These are phyloP conservation scores for Talaromyces sp. DNA, from an alignment of 2,329 filamentous ascomycete species.

Conservation along the genomic window DNA sequence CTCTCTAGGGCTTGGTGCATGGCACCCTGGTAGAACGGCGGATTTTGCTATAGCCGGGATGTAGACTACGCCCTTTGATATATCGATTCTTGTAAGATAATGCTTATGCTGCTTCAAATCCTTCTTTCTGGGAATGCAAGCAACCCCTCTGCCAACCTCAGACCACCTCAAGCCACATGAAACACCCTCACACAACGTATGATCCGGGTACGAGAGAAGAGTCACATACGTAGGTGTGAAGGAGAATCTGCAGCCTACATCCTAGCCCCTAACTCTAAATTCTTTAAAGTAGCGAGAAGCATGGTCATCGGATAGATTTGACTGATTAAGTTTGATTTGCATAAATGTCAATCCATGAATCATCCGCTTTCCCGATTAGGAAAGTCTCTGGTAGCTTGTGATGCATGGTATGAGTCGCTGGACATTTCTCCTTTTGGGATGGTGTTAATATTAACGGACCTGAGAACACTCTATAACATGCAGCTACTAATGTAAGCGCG, in stretches of 20 bases:
- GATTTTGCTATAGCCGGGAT: background rate
- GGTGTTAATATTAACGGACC: background rate
- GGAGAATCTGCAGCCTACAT: background rate
- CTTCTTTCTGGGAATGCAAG: background rate
- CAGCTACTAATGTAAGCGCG: background rate
- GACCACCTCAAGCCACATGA: background rate
- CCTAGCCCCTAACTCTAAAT: background rate
- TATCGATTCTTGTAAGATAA: background rate
- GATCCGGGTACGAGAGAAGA: background rate
- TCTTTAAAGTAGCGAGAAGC: background rate
- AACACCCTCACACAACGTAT: background rate
- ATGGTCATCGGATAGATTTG: background rate
- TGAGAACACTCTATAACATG: background rate
- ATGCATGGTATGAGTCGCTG: background rate
- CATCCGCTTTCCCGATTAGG: background rate
- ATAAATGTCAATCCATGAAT: background rate
- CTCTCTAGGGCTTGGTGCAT: background rate
- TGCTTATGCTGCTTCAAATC: background rate
- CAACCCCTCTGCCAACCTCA: background rate
- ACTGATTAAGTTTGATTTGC: background rate
- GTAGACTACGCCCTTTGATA: background rate
- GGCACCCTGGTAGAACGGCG: background rate
- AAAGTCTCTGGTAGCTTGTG: background rate
- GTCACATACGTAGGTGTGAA: background rate
- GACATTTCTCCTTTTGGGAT: background rate